These are phyloP conservation scores for Syzygium jambos DNA, from an alignment of 345 rosid species.

Conservation along the genomic window DNA sequence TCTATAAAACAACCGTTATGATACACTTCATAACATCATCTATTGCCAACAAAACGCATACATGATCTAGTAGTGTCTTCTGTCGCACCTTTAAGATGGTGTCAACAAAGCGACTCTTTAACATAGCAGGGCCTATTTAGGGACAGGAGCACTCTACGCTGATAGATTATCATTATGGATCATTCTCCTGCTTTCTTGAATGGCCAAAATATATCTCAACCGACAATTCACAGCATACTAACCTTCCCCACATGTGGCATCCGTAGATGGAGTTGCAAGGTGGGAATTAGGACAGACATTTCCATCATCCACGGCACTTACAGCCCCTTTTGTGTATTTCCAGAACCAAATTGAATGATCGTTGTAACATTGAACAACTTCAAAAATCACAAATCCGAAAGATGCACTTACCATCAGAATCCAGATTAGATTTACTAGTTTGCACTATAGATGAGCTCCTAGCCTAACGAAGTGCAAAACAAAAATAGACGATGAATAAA, in stretches of 20 bases:
- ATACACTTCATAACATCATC: neutral
- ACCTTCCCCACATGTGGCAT: slow-evolving; percentile 44
- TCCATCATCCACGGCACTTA: slow-evolving; percentile 51
- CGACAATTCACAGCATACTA: neutral
- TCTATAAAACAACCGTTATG: neutral
- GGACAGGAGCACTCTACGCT: slow-evolving; percentile 34
- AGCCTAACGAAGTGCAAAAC: slow-evolving; percentile 10
- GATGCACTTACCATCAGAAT: slow-evolving; percentile 61
- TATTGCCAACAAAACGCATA: slow-evolving; percentile 6
- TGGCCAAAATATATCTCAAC: neutral
- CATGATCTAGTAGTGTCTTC: slow-evolving; percentile 53
- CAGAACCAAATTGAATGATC: slow-evolving; percentile 1
- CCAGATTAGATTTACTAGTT: slow-evolving; percentile 47
- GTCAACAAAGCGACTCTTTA: slow-evolving; percentile 67
- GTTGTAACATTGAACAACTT: slow-evolving; percentile 1
- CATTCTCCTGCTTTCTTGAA: neutral
- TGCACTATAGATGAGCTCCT: slow-evolving; percentile 29
- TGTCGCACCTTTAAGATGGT: slow-evolving; percentile 64
- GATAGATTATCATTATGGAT: neutral
- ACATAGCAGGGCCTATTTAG: slow-evolving; percentile 68
- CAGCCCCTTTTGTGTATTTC: slow-evolving; percentile 39
- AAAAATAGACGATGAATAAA: neutral
- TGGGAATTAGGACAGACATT: slow-evolving; percentile 36
- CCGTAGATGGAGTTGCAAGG: slow-evolving; percentile 20
- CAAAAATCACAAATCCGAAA: slow-evolving; percentile 9